Evolutionary conservation across 176 grass and related monocot genomes (phyloP).

Genomic region (Carex pumila): DNA sequence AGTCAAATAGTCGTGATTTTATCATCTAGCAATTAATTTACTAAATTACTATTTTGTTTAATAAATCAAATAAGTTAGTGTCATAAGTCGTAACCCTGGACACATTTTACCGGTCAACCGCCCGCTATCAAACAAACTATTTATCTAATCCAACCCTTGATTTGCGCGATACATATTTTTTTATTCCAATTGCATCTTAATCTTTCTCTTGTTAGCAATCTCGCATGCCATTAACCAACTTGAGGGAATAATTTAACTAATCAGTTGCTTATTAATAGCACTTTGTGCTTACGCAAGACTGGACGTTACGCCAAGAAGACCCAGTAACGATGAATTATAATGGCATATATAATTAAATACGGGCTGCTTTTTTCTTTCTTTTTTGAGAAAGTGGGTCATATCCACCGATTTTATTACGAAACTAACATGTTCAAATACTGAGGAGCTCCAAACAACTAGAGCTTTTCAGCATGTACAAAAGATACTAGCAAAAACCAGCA

Average conservation of each 20-base stretch:
- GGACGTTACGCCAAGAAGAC: no score
- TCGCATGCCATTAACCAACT: slow-evolving; percentile 1
- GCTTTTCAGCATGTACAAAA: no score
- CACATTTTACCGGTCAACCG: background rate
- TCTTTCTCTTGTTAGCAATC: background rate
- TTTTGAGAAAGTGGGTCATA: no score
- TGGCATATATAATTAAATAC: no score
- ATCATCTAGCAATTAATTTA: background rate
- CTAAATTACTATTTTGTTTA: background rate
- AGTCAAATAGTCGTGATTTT: background rate
- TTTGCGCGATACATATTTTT: background rate
- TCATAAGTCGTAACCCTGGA: background rate
- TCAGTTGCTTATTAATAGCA: background rate
- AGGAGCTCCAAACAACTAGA: no score
- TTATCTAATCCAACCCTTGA: background rate
- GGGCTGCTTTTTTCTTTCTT: no score
- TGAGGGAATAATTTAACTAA: background rate
- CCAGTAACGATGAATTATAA: no score
- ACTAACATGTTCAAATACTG: no score
- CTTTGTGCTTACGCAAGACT: background rate
- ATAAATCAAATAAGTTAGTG: background rate
- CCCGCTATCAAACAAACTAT: background rate
- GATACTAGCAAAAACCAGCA: no score
- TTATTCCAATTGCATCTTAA: background rate
- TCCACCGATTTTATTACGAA: no score